Conservation (phyloP, 495 filamentous ascomycete genomes). For the Cercophora scortea region DNA sequence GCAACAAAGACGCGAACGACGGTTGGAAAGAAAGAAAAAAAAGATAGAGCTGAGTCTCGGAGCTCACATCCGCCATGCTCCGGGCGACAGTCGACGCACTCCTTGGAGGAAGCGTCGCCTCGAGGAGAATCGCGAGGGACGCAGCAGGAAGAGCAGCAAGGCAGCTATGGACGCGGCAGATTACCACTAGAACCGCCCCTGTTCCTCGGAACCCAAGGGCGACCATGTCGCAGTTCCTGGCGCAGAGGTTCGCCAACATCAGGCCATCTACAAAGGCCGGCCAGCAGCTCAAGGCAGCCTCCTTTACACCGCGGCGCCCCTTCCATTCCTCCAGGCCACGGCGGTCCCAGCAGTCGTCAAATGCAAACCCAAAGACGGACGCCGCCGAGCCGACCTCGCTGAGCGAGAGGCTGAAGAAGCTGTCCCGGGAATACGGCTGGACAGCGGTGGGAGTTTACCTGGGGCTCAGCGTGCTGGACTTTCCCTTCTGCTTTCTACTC, state of each 20-base stretch:
- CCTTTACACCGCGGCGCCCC: slow-evolving; percentile 9
- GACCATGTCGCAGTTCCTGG: neutral
- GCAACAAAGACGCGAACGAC: too few species aligned
- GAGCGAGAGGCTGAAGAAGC: slow-evolving; percentile 62
- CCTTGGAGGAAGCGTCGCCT: neutral
- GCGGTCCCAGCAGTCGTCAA: neutral
- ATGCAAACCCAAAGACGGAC: neutral
- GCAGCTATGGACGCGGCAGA: neutral
- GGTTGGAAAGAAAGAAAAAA: too few species aligned
- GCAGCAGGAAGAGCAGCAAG: neutral
- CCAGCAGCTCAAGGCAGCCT: slow-evolving; percentile 2
- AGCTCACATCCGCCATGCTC: neutral
- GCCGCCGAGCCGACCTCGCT: slow-evolving; percentile 46
- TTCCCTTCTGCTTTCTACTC: slow-evolving; percentile 88
- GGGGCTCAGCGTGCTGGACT: slow-evolving; percentile 73
- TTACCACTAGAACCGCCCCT: neutral
- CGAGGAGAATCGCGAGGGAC: neutral
- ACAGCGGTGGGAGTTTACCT: slow-evolving; percentile 88
- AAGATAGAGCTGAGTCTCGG: too few species aligned
- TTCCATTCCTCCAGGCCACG: slow-evolving; percentile 20
- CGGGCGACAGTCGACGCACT: neutral
- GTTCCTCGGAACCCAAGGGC: neutral
- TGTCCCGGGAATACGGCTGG: slow-evolving; percentile 95
- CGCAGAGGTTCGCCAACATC: neutral
- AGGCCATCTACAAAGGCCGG: neutral